Base-by-base conservation (phyloP, 768 basidiomycete species). In the Calocera viscosa region DNA sequence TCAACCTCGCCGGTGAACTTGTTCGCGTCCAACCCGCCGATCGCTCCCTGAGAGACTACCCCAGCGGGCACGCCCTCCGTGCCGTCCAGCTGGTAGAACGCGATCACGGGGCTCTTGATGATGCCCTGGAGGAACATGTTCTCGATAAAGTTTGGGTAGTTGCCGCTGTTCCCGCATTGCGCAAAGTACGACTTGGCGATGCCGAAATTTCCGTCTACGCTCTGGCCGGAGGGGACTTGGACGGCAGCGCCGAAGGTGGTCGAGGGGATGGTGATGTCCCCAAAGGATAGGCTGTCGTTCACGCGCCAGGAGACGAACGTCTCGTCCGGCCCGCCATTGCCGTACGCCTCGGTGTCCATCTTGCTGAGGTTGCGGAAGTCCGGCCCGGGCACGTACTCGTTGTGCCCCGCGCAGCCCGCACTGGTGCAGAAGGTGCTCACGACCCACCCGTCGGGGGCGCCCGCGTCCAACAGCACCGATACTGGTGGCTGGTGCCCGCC, bases 1-100 rank as follows among this genome's bases (percentile, higher is more conserved):
- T 68, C 67, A 16, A 68, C 41, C 12, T 26, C 32, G 64, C 67
- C 67, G 7, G 43, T 68, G 67, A 64, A 68, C 64, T 68, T 68
- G 43, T 60, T 68, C 28, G n/a, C 24, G 34, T 68, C 67, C 64
- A 68, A 24, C 22, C 64, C 67, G 49, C 67, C 67, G n/a, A 68
- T 49, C 22, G 49, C 7, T 30, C 26, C 49, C 43, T 26, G 53
- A 5, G 53, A 60, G 24, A 10, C 30, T 22, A 66, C 49, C 19
- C 49, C 66, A 19, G n/a, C 49, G 0, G 66, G 39, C 22, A 38
- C 49, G 49, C 39, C 22, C 35, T 66, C 66, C 11, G 49, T 66
- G 5, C 33, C 49, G 0, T 49, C 66, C 11, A 66, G 53, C 49
- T 66, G 49, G 0, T 66, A 66, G 49, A 66, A 66, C 2, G 49